A percentile compares a stretch with the other conserved stretches of the same genome.
phyloP scores from a whole-genome alignment of 139 green algal species.

The Mychonastes homosphaera region DNA sequence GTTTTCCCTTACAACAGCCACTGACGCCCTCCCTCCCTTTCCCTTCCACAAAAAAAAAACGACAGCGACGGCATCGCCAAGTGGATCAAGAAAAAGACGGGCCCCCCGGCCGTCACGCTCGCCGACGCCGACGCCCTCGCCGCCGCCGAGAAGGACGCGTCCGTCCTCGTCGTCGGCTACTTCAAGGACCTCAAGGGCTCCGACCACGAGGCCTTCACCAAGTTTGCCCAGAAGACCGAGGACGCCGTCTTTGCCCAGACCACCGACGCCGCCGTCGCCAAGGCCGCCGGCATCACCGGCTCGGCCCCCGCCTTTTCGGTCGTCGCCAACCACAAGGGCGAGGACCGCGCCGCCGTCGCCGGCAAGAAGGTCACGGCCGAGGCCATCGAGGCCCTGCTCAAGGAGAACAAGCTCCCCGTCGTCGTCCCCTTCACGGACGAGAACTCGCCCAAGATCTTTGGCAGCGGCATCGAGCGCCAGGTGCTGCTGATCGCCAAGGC shows the following conservation, averaged over 20 bases:
- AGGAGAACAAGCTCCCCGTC: conserved; percentile 56
- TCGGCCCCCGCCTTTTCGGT: conserved; percentile 3
- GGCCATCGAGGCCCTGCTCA: conserved; percentile 38
- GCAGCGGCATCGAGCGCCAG: conserved; percentile 55
- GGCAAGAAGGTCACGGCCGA: conserved; percentile 21
- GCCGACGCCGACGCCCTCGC: conserved; percentile 32
- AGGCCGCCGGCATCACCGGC: conserved; percentile 43
- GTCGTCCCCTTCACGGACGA: conserved; percentile 59
- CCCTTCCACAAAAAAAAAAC: too few relatives aligned
- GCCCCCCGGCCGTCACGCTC: conserved; percentile 52
- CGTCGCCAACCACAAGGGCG: not conserved
- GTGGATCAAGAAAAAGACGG: conserved; percentile 87
- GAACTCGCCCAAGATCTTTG: conserved; percentile 67
- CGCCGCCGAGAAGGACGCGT: conserved; percentile 31
- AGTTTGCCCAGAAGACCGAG: conserved; percentile 43
- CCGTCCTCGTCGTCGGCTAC: conserved; percentile 55
- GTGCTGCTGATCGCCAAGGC: conserved; percentile 18
- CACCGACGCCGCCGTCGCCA: conserved; percentile 46
- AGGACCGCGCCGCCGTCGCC: conserved; percentile 11
- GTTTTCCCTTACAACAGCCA: too few relatives aligned
- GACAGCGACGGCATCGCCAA: conserved; percentile 60
- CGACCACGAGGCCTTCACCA: conserved; percentile 45
- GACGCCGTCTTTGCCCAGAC: conserved; percentile 56
- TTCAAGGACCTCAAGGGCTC: conserved; percentile 51
- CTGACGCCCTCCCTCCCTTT: too few relatives aligned